Evolutionary conservation across 352 stramenopile genomes (phyloP), one percentile per base, ranked within the genome.

Genomic region (Halophytophthora batemanensis): DNA sequence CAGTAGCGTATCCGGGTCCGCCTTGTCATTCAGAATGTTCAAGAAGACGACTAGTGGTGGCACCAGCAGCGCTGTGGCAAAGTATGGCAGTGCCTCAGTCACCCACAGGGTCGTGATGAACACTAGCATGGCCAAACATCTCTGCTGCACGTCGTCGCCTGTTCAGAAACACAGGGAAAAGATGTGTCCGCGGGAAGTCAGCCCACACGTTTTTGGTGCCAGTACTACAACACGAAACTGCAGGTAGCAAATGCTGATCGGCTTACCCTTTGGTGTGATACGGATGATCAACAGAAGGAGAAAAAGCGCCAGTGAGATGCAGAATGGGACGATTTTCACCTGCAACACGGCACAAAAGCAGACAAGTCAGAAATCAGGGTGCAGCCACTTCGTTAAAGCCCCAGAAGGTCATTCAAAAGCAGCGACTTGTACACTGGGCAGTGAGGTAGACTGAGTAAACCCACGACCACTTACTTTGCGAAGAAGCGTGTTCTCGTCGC

Each of bases 21-120:
- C 61, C 65, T 92, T 91, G 53, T 93, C 71, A 52, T 95, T 90
- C 53, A 97, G 54, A 50, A 97, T 94, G 28, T 74, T 66, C 56
- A 97, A 60, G 47, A 96, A 88, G 8, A 96, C 86, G 13, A 96
- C 87, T 19, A 97, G 73, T 18, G 82, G 75, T 0, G 90, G 89
- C 35, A 97, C 86, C 19, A 96, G 70, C 23, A 97, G 58, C 25
- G 90, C 87, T 2, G 90, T 97, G 6, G 87, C 86, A 59, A 96
- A 96, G 65, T 97, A 97, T 1, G 90, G 90, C 28, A 96, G 65
- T 3, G 89, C 90, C 38, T 97, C 87, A 0, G 87, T 96, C 12
- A 97, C 82, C 90, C 90, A 97, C 10, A 97, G 69, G 25, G 72
- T 83, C 45, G 87, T 95, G 31, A 96, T 76, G 48, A 96, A 93